Base-by-base conservation (phyloP, 1,139 yeast species). In the Nadsonia starkeyi-henricii region DNA sequence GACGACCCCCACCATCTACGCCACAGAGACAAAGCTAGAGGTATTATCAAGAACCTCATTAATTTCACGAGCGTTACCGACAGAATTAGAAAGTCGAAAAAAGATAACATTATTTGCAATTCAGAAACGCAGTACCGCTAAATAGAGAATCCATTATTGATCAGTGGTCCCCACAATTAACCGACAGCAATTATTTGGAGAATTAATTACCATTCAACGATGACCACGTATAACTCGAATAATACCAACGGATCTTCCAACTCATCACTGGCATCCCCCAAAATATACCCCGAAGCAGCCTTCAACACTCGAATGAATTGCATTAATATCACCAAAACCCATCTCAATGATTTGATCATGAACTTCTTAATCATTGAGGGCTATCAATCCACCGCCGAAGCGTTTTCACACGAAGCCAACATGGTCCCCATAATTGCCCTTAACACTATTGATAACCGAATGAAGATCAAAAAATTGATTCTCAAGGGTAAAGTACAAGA, bases 291-390 rank as follows among this genome's bases (percentile, higher is more conserved):
- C 4, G 39, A 33, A n/a, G 15, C 39, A 7, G 39, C 15, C 4
- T 33, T 33, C 17, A 33, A 33, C 17, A 13, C 39, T 33, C 39
- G 39, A 26, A 49, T 55, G 26, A 48, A 50, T 15, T 59, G 57
- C 30, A 53, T 60, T 17, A 45, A 51, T 13, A 52, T 62, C 13
- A 52, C 62, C 26, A 56, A 58, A 43, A 21, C 54, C 17, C 66
- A 58, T 41, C 55, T 67, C 43, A 64, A 67, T 53, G 53, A 62
- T 18, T 51, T 67, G 45, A 62, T 68, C 21, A 59, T 68, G 62
- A 65, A 68, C 55, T 68, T 66, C 48, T 58, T 68, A 42, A 57
- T 68, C 8, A 59, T 64, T 18, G 68, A 67, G 48, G 72, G 72
- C 17, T 65, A 68, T 47, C 63, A 65, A 42, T 55, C 62, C 2